Evolutionary conservation across 1,284 basidiomycete genomes (phyloP).

Genomic region (Tranzscheliella williamsii): DNA sequence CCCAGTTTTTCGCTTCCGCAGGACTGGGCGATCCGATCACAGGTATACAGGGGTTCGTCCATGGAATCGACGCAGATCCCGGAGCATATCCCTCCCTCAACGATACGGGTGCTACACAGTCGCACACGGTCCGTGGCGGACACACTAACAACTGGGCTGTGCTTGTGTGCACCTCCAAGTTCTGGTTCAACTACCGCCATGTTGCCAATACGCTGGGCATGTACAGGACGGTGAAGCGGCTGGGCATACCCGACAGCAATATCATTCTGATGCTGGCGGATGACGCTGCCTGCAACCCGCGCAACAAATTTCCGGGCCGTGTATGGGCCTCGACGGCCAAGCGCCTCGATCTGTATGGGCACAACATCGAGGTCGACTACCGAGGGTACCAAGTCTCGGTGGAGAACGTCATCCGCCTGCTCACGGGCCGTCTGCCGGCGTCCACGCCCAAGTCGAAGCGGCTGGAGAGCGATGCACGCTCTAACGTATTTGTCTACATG

Average conservation of each 20-base stretch:
- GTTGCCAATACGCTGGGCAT: slow-evolving; percentile 98
- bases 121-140: slow-evolving; percentile 6
- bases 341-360: slow-evolving; percentile 86
- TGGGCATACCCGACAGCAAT: slow-evolving; percentile 96
- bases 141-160: slow-evolving; percentile 96
- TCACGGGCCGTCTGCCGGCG: slow-evolving; percentile 66
- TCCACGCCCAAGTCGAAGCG: slow-evolving; percentile 85
- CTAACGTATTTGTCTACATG: slow-evolving; percentile 96
- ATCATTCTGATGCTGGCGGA: slow-evolving; percentile 99
- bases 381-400: slow-evolving; percentile 96
- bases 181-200: slow-evolving; percentile 99
- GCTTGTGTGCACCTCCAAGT: slow-evolving; percentile 86
- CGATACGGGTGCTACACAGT: not conserved
- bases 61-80: no score
- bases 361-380: slow-evolving; percentile 97
- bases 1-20: slow-evolving; percentile 23
- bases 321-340: slow-evolving; percentile 83
- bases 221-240: slow-evolving; percentile 96
- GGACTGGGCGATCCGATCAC: slow-evolving; percentile 3
- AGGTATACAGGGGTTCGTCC: not conserved
- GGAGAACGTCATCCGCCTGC: slow-evolving; percentile 86
- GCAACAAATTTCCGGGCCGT: slow-evolving; percentile 87
- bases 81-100: not conserved
- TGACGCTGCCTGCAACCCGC: slow-evolving; percentile 88
- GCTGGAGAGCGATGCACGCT: slow-evolving; percentile 84